Evolutionary conservation across 1,284 basidiomycete species (phyloP).

Genomic region (Leccinum subrobustum): DNA sequence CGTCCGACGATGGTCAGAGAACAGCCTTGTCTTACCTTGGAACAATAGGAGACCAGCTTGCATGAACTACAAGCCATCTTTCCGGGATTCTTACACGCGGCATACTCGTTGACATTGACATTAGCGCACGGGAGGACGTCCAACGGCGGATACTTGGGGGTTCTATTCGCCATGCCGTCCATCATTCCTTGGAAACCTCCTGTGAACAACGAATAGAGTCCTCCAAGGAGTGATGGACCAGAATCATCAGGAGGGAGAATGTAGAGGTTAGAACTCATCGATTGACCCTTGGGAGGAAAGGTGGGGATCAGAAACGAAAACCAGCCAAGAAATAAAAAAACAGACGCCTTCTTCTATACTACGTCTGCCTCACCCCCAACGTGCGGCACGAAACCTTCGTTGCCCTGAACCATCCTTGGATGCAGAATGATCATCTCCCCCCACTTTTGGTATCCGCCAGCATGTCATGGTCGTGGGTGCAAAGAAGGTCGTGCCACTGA

Average conservation of each 20-base stretch:
- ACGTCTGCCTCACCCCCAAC: conserved; percentile 16
- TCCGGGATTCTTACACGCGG: conserved; percentile 30
- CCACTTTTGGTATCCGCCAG: conserved; percentile 8
- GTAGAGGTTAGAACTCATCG: conserved; percentile 12
- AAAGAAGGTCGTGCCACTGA: conserved; percentile 4
- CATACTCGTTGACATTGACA: conserved; percentile 1
- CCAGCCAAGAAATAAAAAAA: background rate
- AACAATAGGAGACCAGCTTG: conserved; percentile 42
- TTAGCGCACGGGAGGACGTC: conserved; percentile 16
- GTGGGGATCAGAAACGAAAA: background rate
- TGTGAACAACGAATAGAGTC: conserved; percentile 5
- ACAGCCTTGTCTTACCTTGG: conserved; percentile 25
- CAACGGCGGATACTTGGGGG: conserved; percentile 20
- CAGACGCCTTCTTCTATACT: background rate
- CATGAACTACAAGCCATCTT: conserved; percentile 35
- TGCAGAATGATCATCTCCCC: conserved; percentile 17
- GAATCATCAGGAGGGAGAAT: conserved; percentile 19
- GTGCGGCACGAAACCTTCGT: conserved; percentile 10
- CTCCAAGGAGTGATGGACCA: conserved; percentile 6
- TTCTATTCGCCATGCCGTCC: conserved; percentile 1
- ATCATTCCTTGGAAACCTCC: background rate
- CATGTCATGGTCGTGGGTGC: background rate
- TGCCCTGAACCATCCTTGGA: background rate
- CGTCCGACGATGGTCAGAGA: background rate
- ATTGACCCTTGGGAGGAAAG: background rate